Evolutionary conservation across 1,284 basidiomycete species (phyloP).

Genomic region (Malassezia psittaci): DNA sequence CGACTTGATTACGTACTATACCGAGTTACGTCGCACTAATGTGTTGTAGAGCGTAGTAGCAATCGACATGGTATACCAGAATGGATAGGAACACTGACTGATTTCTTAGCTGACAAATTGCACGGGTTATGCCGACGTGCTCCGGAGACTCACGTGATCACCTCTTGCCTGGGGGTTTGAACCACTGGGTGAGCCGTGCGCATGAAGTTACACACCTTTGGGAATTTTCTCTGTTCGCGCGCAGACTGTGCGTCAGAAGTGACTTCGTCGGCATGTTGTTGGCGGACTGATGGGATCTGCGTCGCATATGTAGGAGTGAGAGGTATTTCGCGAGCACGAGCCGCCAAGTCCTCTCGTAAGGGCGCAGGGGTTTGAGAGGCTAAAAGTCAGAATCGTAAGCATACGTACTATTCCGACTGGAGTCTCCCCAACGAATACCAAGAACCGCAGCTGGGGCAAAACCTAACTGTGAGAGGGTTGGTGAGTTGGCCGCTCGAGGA

Average conservation of each 20-base stretch:
- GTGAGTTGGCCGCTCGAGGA: slow-evolving; percentile 63
- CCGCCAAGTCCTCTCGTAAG: slow-evolving; percentile 13
- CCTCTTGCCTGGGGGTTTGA: slow-evolving; percentile 14
- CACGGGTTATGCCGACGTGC: slow-evolving; percentile 8
- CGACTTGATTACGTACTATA: slow-evolving; percentile 9
- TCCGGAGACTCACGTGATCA: slow-evolving; percentile 15
- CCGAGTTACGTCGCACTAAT: slow-evolving; percentile 18
- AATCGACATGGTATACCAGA: slow-evolving; percentile 13
- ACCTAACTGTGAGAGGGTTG: slow-evolving; percentile 61
- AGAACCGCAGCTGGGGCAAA: slow-evolving; percentile 70
- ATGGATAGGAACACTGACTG: background rate
- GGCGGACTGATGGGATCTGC: slow-evolving; percentile 5
- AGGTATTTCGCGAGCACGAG: slow-evolving; percentile 17
- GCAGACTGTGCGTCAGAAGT: slow-evolving; percentile 4
- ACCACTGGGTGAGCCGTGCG: slow-evolving; percentile 13
- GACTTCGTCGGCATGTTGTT: background rate
- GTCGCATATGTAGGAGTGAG: slow-evolving; percentile 7
- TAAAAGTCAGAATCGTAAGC: background rate
- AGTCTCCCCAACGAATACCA: slow-evolving; percentile 64
- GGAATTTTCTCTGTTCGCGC: slow-evolving; percentile 15
- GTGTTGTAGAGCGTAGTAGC: slow-evolving; percentile 15
- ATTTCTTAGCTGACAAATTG: slow-evolving; percentile 4
- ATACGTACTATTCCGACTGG: slow-evolving; percentile 56
- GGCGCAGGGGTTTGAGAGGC: slow-evolving; percentile 19
- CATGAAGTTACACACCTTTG: slow-evolving; percentile 10